These are phyloP conservation scores for Trichophyton equinum DNA, from an alignment of 2,329 filamentous ascomycete genomes.

Conservation along the genomic window DNA sequence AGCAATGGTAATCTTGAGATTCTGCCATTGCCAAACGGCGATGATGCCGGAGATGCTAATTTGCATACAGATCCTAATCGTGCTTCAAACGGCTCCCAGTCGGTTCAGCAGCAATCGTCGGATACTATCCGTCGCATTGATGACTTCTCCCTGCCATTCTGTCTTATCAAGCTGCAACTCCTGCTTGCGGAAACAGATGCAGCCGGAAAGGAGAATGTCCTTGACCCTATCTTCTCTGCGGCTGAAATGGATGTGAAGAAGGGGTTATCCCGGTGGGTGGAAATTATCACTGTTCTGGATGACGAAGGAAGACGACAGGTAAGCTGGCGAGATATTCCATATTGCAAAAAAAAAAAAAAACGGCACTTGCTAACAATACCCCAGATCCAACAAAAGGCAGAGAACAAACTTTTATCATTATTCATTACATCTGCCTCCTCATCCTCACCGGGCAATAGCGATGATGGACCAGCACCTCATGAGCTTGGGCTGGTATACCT, in stretches of 20 bases:
- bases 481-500: conserved; percentile 28
- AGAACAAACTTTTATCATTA: conserved; percentile 29
- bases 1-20: conserved; percentile 10
- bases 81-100: not conserved
- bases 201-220: conserved; percentile 20
- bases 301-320: conserved; percentile 27
- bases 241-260: conserved; percentile 26
- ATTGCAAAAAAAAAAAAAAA: not conserved
- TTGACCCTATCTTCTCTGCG: conserved; percentile 31
- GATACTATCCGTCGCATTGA: conserved; percentile 26
- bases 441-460: conserved; percentile 5
- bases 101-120: conserved; percentile 19
- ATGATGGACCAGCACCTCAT: conserved; percentile 12
- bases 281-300: conserved; percentile 28
- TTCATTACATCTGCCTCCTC: conserved; percentile 15
- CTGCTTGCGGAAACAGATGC: conserved; percentile 24
- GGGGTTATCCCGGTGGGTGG: conserved; percentile 27
- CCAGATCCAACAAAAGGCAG: conserved; percentile 30
- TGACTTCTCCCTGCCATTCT: conserved; percentile 33
- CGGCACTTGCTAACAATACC: conserved; percentile 9
- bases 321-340: conserved; percentile 3
- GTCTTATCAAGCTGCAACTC: conserved; percentile 32
- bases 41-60: conserved; percentile 9
- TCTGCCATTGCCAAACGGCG: not conserved
- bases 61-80: not conserved